Evolutionary conservation across 1,284 basidiomycete species (phyloP), one percentile per base, ranked within the genome.

Genomic region (Trametes pubescens): DNA sequence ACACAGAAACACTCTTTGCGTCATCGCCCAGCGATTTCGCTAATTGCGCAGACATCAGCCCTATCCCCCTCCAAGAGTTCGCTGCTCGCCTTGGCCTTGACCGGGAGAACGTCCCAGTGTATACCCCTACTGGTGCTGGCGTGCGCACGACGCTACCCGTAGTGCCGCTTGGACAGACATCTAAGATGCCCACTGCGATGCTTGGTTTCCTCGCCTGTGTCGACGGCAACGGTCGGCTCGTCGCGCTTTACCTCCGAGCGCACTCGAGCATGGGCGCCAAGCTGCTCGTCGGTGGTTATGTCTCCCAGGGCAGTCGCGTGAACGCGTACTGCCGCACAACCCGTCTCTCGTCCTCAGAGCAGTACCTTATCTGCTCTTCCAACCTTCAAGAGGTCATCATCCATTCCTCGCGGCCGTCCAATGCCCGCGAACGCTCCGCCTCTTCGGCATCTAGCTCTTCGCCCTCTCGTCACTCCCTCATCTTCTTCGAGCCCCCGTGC

Each of bases 401-500:
- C 54, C 66, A 65, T 24, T 56, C 61, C 11, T 56, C 52, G 16
- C 58, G 58, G 38, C 24, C n/a, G 14, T 14, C 29, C n/a, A 43
- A 40, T n/a, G 14, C 47, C 16, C 63, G 60, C 21, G 40, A 24
- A 22, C 57, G 43, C 5, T 40, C 40, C 22, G 22, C 54, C 16
- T 32, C 37, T 38, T 34, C 47, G 8, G 4, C 32, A 11, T 51
- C 61, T 18, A 29, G 32, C 7, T 26, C 44, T 4, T 40, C 51
- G 2, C 56, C 58, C 51, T 47, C 59, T 8, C 59, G 52, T 5
- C 16, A 24, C 18, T 61, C 59, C 2, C 46, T 64, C 52, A 43
- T 68, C 37, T 68, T 68, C 61, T 65, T 68, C 53, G 56, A 68
- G 49, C 61, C 66, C 13, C 64, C 66, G 4, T 68, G 66, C 58